Conservation (phyloP, 371 early-diverging fungal genomes). For the Cokeromyces recurvatus region DNA sequence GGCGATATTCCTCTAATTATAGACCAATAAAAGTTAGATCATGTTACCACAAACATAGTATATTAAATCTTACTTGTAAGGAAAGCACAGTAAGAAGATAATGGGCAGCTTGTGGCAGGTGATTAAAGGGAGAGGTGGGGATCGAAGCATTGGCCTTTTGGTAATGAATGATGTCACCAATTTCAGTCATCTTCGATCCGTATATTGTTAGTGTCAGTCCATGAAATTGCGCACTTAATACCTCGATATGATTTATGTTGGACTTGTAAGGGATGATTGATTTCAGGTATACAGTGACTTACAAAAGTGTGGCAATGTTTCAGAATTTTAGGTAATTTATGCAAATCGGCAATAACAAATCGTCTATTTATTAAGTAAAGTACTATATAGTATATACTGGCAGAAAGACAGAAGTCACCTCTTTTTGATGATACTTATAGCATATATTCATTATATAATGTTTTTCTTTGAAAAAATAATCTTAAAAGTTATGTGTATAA, state of each 20-base stretch:
- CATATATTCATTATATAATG: no score
- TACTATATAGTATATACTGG: no score
- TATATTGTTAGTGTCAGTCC: slow-evolving; percentile 11
- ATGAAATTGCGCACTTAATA: slow-evolving; percentile 8
- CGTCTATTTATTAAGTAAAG: no score
- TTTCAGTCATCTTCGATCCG: slow-evolving; percentile 12
- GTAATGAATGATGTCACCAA: slow-evolving; percentile 9
- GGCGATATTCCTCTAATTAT: slow-evolving; percentile 11
- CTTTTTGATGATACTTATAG: no score
- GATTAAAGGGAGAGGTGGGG: slow-evolving; percentile 3
- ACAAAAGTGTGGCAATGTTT: no score
- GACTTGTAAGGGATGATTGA: slow-evolving; percentile 12
- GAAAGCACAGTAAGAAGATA: slow-evolving; percentile 10
- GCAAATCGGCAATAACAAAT: no score
- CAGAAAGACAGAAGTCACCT: no score
- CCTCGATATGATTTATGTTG: slow-evolving; percentile 11
- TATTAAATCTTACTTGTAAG: slow-evolving; percentile 11
- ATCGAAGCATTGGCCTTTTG: slow-evolving; percentile 11
- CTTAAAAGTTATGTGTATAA: no score
- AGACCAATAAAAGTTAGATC: slow-evolving; percentile 10
- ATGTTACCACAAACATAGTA: slow-evolving; percentile 11
- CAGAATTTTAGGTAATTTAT: no score
- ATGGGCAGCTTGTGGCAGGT: slow-evolving; percentile 9
- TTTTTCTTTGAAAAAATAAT: no score
- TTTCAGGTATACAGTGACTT: no score